Evolutionary conservation across 140 eudicot genomes (phyloP).

Genomic region (Bidens hawaiensis): DNA sequence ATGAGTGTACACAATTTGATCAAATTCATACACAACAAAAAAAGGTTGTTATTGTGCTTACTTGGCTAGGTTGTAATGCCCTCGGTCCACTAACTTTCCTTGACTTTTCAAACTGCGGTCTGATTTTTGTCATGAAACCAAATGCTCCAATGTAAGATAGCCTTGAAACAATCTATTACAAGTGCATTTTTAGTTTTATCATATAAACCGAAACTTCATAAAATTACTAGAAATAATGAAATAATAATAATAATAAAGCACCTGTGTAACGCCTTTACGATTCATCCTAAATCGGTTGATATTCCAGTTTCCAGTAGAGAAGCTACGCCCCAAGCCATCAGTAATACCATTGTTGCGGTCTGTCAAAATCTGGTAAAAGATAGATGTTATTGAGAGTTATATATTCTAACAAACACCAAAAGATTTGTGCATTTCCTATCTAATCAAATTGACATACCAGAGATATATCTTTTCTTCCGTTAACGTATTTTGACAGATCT

Average conservation of each 20-base stretch:
- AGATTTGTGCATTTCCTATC: slow-evolving; percentile 7
- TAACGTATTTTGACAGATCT: slow-evolving; percentile 29
- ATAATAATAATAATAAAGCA: slow-evolving; percentile 25
- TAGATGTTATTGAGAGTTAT: background rate
- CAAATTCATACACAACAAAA: background rate
- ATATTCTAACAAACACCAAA: background rate
- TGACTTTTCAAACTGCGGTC: slow-evolving; percentile 90
- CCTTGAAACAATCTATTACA: slow-evolving; percentile 69
- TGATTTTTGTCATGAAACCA: slow-evolving; percentile 79
- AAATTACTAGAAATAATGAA: background rate
- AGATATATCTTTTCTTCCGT: slow-evolving; percentile 61
- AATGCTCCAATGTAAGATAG: slow-evolving; percentile 69
- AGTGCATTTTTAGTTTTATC: slow-evolving; percentile 5
- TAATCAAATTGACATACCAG: slow-evolving; percentile 37
- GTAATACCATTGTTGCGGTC: slow-evolving; percentile 34
- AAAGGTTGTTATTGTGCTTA: slow-evolving; percentile 20
- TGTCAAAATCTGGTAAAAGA: slow-evolving; percentile 33
- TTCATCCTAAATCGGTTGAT: slow-evolving; percentile 65
- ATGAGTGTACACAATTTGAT: slow-evolving; percentile 1
- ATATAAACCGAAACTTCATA: slow-evolving; percentile 3
- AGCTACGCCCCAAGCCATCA: slow-evolving; percentile 61
- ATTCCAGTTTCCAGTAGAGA: slow-evolving; percentile 92
- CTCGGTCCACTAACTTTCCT: slow-evolving; percentile 98
- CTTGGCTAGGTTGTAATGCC: slow-evolving; percentile 99
- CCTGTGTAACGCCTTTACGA: slow-evolving; percentile 91